Base-by-base conservation (phyloP, 352 stramenopile genomes). In the Globisporangium iwayamae region DNA sequence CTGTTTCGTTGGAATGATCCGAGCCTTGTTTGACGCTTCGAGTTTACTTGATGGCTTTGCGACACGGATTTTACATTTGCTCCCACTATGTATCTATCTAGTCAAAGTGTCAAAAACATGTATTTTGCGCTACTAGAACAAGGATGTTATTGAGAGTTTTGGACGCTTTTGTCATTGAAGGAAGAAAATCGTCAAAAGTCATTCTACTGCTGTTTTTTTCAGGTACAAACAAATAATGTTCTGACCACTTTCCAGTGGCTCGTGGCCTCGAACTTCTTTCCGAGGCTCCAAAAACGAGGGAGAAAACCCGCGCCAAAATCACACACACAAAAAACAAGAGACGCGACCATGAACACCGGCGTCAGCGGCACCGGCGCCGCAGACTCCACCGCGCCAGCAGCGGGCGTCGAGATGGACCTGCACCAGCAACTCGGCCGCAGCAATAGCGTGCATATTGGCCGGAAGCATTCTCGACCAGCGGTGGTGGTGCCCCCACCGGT, bases 391-490 rank as follows among this genome's bases (percentile, higher is more conserved):
- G 32, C 52, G 10, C 10, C 52, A 5, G 30, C 9, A 5, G 30
- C 9, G 32, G 34, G 38, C 46, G 36, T 47, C 8, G 53, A 55
- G 52, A 18, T 34, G 30, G 53, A 67, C 18, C 13, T 56, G 32
- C 61, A 53, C 13, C 53, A 60, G 2, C 51, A 56, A 9, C 28
- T 64, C 5, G n/a, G 25, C 1, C 60, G 63, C 56, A 60, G 38
- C n/a, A 47, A 41, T 34, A 36, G 11, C 36, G 36, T 30, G 43
- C 32, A 52, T 46, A 53, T 51, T 9, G 69, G 69, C 4, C 61
- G 65, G n/a, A 75, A 75, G 28, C 69, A 71, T 52, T 20, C 64
- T 16, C 68, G 59, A 2, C 20, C 67, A 10, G 36, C 56, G 9
- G 30, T 28, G 39, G 20, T n/a, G 45, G 4, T 9, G 2, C 16